Percentiles rank a stretch among this genome's conserved stretches.
These are phyloP conservation scores for Aplosporella prunicola DNA, from an alignment of 2,329 filamentous ascomycete genomes.

Conservation along the genomic window DNA sequence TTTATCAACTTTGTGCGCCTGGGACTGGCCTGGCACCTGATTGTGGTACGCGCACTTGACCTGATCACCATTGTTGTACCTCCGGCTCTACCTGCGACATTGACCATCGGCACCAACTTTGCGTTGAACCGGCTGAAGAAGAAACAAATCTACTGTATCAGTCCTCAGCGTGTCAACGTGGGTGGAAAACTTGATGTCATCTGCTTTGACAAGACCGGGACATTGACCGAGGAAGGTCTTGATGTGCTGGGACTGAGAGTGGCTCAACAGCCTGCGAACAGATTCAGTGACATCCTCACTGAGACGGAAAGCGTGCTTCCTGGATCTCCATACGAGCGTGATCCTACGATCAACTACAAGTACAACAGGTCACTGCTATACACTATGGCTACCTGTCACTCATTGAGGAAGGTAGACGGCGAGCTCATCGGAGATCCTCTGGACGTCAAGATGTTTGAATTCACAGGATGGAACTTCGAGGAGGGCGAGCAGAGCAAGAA, in stretches of 20 bases:
- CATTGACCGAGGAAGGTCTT: constrained; percentile 87
- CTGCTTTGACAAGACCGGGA: constrained; percentile 99
- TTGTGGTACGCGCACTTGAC: constrained; percentile 85
- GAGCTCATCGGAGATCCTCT: constrained; percentile 89
- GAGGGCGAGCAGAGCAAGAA: constrained; percentile 65
- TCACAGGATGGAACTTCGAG: constrained; percentile 85
- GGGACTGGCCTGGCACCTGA: constrained; percentile 75
- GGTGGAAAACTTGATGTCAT: constrained; percentile 92
- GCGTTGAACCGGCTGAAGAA: constrained; percentile 76
- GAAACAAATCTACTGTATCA: constrained; percentile 94
- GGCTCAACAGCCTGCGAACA: constrained; percentile 52
- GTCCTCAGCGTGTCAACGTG: constrained; percentile 92
- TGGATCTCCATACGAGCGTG: constrained; percentile 44
- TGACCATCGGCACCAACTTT: constrained; percentile 96
- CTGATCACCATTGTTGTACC: constrained; percentile 97
- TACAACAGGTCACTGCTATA: constrained; percentile 66
- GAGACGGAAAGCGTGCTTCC: constrained; percentile 53
- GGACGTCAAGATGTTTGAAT: constrained; percentile 98
- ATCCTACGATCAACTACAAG: constrained; percentile 51
- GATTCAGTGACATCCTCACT: constrained; percentile 68
- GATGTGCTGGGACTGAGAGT: constrained; percentile 85
- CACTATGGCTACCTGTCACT: constrained; percentile 97
- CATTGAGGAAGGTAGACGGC: constrained; percentile 73
- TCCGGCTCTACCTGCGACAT: constrained; percentile 83
- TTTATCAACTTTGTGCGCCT: constrained; percentile 89